Conservation (phyloP, 495 filamentous ascomycete genomes). For the Daldinia grandis region DNA sequence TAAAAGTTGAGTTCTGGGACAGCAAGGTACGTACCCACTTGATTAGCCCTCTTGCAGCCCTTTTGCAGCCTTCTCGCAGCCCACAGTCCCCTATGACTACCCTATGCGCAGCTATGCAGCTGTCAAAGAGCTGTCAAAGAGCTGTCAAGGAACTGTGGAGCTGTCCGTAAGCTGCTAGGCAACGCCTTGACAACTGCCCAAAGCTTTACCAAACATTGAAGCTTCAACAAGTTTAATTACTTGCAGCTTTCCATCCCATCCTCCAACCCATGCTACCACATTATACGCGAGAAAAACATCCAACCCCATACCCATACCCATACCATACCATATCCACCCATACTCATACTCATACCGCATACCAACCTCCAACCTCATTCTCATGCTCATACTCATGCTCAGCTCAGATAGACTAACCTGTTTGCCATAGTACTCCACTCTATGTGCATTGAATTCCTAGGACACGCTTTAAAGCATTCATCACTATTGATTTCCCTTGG, state of each 20-base stretch:
- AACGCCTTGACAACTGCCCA: neutral
- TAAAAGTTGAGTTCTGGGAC: neutral
- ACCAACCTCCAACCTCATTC: slow-evolving; percentile 1
- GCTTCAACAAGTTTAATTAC: slow-evolving; percentile 8
- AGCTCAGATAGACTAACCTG: neutral
- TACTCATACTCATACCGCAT: slow-evolving; percentile 1
- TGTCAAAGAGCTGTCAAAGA: neutral
- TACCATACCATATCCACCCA: neutral
- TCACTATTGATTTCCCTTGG: neutral
- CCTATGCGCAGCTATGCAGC: neutral
- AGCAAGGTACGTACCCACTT: neutral
- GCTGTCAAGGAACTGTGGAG: neutral
- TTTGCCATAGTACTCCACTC: slow-evolving; percentile 4
- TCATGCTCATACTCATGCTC: neutral
- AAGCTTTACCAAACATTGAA: neutral
- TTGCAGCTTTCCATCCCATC: slow-evolving; percentile 8
- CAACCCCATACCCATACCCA: neutral
- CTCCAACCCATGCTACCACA: neutral
- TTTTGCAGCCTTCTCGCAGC: neutral
- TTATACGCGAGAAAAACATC: neutral
- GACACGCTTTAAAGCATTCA: slow-evolving; percentile 4
- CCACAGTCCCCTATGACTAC: neutral
- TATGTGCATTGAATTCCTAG: slow-evolving; percentile 2
- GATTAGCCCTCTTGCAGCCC: neutral
- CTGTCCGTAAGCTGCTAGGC: neutral